Conservation (phyloP, 129 eudicot species). For the Helianthus tuberosus region DNA sequence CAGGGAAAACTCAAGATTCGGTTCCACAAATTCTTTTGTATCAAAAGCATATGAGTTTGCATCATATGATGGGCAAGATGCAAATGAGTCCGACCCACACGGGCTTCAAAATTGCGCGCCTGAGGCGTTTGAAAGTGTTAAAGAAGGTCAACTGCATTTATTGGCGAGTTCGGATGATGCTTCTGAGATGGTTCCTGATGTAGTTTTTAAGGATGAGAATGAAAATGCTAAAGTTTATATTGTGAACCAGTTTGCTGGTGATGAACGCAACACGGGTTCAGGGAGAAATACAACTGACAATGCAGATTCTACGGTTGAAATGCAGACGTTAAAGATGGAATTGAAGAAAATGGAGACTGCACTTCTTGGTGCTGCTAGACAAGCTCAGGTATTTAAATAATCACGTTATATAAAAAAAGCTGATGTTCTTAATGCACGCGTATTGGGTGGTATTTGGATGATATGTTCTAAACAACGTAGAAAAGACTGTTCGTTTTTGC, state of each 20-base stretch:
- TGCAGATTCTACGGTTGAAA: slow-evolving; percentile 49
- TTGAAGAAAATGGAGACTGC: slow-evolving; percentile 90
- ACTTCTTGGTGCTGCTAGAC: slow-evolving; percentile 89
- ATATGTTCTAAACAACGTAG: slow-evolving; percentile 4
- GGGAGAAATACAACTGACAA: slow-evolving; percentile 41
- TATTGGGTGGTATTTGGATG: slow-evolving; percentile 4
- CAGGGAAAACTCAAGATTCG: slow-evolving; percentile 29
- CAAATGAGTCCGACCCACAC: slow-evolving; percentile 32
- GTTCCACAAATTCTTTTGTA: slow-evolving; percentile 26
- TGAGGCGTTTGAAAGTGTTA: slow-evolving; percentile 34
- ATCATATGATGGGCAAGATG: not conserved
- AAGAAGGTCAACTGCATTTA: slow-evolving; percentile 31
- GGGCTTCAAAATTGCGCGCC: slow-evolving; percentile 31
- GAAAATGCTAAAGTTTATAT: slow-evolving; percentile 28
- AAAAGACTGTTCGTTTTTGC: not conserved
- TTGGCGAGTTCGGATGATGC: slow-evolving; percentile 32
- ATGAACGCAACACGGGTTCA: slow-evolving; percentile 32
- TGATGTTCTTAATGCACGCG: slow-evolving; percentile 6
- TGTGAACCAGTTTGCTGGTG: slow-evolving; percentile 34
- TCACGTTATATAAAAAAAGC: not conserved
- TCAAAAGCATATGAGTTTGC: slow-evolving; percentile 29
- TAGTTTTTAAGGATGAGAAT: slow-evolving; percentile 38
- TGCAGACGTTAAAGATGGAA: slow-evolving; percentile 72
- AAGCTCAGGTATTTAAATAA: slow-evolving; percentile 64
- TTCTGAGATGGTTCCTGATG: slow-evolving; percentile 42